Evolutionary conservation across 352 stramenopile genomes (phyloP).

Genomic region (Phytophthora fragariaefolia): DNA sequence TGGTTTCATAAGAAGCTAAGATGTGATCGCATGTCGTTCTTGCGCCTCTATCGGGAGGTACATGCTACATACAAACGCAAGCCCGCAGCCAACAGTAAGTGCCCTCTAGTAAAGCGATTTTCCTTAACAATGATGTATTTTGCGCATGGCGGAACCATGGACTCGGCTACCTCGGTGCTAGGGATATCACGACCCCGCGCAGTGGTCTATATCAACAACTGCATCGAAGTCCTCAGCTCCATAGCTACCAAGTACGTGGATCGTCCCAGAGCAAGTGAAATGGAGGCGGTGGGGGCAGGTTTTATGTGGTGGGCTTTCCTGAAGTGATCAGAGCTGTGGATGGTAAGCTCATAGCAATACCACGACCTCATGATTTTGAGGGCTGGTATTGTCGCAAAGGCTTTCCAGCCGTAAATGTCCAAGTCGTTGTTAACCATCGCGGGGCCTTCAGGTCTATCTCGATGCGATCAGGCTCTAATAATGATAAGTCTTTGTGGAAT

Average conservation of each 20-base stretch:
- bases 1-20: slow-evolving; percentile 28
- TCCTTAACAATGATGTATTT: slow-evolving; percentile 28
- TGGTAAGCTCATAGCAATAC: slow-evolving; percentile 16
- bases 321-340: slow-evolving; percentile 17
- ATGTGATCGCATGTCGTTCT: slow-evolving; percentile 20
- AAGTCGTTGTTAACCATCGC: slow-evolving; percentile 25
- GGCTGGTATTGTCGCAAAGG: slow-evolving; percentile 30
- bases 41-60: not conserved
- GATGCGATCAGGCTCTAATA: slow-evolving; percentile 19
- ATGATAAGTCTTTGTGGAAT: slow-evolving; percentile 30
- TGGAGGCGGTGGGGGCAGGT: slow-evolving; percentile 3
- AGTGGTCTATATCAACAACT: slow-evolving; percentile 26
- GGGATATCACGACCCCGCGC: slow-evolving; percentile 18
- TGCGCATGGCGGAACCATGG: slow-evolving; percentile 18
- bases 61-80: slow-evolving; percentile 10
- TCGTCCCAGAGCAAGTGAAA: slow-evolving; percentile 2
- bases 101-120: slow-evolving; percentile 24
- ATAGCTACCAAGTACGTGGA: not conserved
- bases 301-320: slow-evolving; percentile 19
- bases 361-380: slow-evolving; percentile 25
- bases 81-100: slow-evolving; percentile 30
- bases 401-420: slow-evolving; percentile 24
- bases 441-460: slow-evolving; percentile 25
- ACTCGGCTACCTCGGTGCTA: slow-evolving; percentile 11
- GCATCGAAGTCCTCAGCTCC: not conserved